Conservation (phyloP, 306 rosid species). For the Boehmeria nivea region DNA sequence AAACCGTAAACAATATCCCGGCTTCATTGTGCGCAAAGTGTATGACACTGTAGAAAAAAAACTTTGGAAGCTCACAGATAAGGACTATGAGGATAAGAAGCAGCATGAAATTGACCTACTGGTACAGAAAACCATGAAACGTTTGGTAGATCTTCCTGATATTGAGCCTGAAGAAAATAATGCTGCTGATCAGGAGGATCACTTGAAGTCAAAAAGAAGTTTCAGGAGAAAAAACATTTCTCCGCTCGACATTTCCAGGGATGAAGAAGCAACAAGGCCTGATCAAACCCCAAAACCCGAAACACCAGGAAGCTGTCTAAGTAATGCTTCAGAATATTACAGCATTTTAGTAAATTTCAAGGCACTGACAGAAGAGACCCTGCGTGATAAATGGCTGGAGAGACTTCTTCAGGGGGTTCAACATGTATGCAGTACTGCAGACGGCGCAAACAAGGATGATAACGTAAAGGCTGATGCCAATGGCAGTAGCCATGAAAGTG, state of each 20-base stretch:
- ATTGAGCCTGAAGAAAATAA: constrained; percentile 54
- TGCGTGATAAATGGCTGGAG: constrained; percentile 92
- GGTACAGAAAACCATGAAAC: constrained; percentile 67
- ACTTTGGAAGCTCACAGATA: constrained; percentile 88
- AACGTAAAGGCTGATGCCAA: constrained; percentile 38
- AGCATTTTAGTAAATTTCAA: constrained; percentile 42
- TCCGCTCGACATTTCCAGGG: constrained; percentile 65
- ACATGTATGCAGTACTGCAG: constrained; percentile 49
- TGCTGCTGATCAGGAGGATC: constrained; percentile 54
- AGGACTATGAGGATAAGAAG: constrained; percentile 72
- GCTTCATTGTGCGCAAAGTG: constrained; percentile 87
- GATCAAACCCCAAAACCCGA: constrained; percentile 58
- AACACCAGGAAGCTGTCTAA: constrained; percentile 60
- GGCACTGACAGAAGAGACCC: constrained; percentile 60
- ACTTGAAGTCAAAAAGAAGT: constrained; percentile 46
- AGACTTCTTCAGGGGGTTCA: constrained; percentile 58
- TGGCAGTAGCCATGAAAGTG: constrained; percentile 35
- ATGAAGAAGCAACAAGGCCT: constrained; percentile 48
- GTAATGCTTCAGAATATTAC: constrained; percentile 49
- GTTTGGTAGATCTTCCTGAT: constrained; percentile 69
- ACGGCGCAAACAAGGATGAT: constrained; percentile 31
- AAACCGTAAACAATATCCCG: constrained; percentile 78
- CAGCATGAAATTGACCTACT: constrained; percentile 82
- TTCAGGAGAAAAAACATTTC: constrained; percentile 59
- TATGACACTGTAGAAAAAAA: constrained; percentile 85